A percentile compares a stretch with the other conserved stretches of the same genome.
phyloP scores from a whole-genome alignment of 177 flowering plant genomes.

The Vitis hybrid region DNA sequence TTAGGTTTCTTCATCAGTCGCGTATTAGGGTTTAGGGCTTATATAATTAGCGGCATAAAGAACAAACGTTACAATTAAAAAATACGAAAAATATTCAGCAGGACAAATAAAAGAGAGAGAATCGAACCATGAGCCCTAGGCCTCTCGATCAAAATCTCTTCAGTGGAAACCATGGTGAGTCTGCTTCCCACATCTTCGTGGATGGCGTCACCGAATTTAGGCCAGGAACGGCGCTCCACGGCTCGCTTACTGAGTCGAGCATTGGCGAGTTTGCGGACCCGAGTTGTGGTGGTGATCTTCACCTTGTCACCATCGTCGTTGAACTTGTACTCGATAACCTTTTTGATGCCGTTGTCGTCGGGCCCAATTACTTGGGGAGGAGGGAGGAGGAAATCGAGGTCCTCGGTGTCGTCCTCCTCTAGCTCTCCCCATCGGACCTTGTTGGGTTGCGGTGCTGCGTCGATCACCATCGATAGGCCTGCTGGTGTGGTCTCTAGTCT shows the following conservation, averaged over 20 bases:
- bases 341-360: slow-evolving; percentile 76
- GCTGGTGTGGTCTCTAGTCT: no score
- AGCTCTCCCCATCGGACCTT: slow-evolving; percentile 84
- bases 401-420: slow-evolving; percentile 78
- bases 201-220: slow-evolving; percentile 83
- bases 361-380: slow-evolving; percentile 75
- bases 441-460: slow-evolving; percentile 10
- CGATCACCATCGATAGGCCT: no score
- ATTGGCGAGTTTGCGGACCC: slow-evolving; percentile 70
- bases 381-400: slow-evolving; percentile 70
- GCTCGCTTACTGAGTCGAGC: slow-evolving; percentile 78
- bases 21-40: no score
- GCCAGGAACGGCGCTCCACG: slow-evolving; percentile 73
- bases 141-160: slow-evolving; percentile 74
- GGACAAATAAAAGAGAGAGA: neutral
- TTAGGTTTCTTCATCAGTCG: no score
- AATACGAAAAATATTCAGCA: neutral
- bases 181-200: slow-evolving; percentile 54
- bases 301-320: slow-evolving; percentile 76
- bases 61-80: no score
- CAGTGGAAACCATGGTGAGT: slow-evolving; percentile 83
- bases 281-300: slow-evolving; percentile 75
- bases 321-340: slow-evolving; percentile 72
- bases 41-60: no score
- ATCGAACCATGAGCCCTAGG: slow-evolving; percentile 58